Conservation (phyloP, 2,329 filamentous ascomycete species). For the Penicillium freii region DNA sequence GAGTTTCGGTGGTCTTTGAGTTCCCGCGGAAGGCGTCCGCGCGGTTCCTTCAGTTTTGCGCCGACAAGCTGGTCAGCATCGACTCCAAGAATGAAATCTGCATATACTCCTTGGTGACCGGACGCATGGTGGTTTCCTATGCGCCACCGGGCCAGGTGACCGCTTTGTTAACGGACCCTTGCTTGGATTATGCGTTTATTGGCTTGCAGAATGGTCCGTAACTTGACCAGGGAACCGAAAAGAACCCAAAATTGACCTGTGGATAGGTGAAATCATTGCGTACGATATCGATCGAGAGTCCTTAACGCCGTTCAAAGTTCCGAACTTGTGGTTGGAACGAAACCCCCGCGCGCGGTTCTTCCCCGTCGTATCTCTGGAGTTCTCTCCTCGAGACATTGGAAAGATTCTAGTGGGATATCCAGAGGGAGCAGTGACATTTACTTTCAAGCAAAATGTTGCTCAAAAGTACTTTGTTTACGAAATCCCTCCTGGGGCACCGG, state of each 20-base stretch:
- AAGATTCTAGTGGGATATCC: slow-evolving; percentile 88
- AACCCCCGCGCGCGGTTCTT: slow-evolving; percentile 65
- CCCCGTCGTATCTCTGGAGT: slow-evolving; percentile 71
- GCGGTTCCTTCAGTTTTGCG: slow-evolving; percentile 76
- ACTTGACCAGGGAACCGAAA: neutral
- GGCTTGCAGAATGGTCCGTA: slow-evolving; percentile 67
- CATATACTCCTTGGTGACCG: slow-evolving; percentile 76
- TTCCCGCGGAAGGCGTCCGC: slow-evolving; percentile 73
- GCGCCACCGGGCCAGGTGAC: slow-evolving; percentile 74
- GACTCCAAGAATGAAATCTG: slow-evolving; percentile 83
- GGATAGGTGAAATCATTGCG: slow-evolving; percentile 72
- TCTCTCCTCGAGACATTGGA: slow-evolving; percentile 91
- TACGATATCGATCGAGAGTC: slow-evolving; percentile 85
- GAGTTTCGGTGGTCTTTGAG: slow-evolving; percentile 72
- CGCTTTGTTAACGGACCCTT: slow-evolving; percentile 76
- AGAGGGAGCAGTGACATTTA: slow-evolving; percentile 84
- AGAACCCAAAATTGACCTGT: neutral
- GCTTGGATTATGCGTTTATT: slow-evolving; percentile 88
- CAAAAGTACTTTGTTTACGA: slow-evolving; percentile 80
- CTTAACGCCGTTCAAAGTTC: slow-evolving; percentile 74
- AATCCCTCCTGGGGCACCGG: slow-evolving; percentile 76
- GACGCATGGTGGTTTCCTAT: slow-evolving; percentile 65
- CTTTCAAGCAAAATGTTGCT: slow-evolving; percentile 85
- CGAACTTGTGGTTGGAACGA: slow-evolving; percentile 79
- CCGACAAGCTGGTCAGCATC: slow-evolving; percentile 78